A percentile compares a stretch with the other conserved stretches of the same genome.
Conservation (phyloP, 1,284 basidiomycete species). For the Rhizoctonia solani region DNA sequence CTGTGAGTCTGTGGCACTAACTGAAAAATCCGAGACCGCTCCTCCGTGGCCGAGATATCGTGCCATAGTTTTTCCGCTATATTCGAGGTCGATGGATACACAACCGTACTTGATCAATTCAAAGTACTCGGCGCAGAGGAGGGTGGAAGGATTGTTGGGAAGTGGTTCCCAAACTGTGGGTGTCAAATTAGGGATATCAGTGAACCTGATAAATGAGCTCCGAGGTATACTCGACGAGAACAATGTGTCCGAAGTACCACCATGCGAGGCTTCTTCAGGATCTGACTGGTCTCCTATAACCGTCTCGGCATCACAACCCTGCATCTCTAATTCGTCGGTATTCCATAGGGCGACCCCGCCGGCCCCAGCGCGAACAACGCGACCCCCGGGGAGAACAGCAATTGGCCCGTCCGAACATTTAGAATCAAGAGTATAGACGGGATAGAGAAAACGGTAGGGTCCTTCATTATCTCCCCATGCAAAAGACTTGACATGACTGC, state of each 20-base stretch:
- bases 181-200: background rate
- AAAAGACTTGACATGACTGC: slow-evolving; percentile 4
- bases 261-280: background rate
- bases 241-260: slow-evolving; percentile 1
- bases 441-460: background rate
- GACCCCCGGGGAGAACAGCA: slow-evolving; percentile 3
- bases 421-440: slow-evolving; percentile 20
- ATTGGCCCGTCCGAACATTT: background rate
- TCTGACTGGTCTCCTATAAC: background rate
- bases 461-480: background rate
- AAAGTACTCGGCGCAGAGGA: background rate
- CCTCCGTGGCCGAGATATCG: slow-evolving; percentile 9
- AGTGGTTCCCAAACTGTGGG: background rate
- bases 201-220: background rate
- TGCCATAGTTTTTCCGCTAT: background rate
- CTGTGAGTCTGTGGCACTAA: background rate
- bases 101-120: background rate
- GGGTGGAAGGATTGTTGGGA: background rate
- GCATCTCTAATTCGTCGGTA: background rate
- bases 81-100: background rate
- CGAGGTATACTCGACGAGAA: background rate
- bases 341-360: slow-evolving; percentile 12
- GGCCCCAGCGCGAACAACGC: slow-evolving; percentile 1
- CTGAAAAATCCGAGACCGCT: background rate
- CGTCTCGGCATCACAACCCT: background rate